phyloP scores from a whole-genome alignment of 345 rosid genomes.

The Boechera divaricarpa region DNA sequence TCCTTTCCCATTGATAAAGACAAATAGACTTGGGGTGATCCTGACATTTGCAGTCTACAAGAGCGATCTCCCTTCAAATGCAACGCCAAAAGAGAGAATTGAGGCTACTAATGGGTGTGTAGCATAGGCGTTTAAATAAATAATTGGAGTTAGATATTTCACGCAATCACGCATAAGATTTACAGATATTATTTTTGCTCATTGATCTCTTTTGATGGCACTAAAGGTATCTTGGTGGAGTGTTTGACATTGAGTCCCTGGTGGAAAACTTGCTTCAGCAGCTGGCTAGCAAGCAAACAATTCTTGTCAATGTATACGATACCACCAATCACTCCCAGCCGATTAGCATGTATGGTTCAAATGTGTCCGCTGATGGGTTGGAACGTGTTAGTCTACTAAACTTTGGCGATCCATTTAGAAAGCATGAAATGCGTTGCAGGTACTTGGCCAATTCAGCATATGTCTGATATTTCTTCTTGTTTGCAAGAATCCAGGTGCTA shows the following conservation, averaged over 20 bases:
- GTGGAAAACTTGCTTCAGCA: conserved; percentile 96
- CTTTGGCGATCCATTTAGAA: conserved; percentile 95
- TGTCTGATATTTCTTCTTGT: conserved; percentile 20
- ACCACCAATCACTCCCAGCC: conserved; percentile 68
- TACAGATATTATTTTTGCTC: conserved; percentile 15
- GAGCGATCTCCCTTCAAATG: conserved; percentile 78
- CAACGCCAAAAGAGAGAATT: conserved; percentile 79
- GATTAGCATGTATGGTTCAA: conserved; percentile 94
- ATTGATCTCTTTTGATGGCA: conserved; percentile 28
- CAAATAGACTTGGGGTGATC: conserved; percentile 93
- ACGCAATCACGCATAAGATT: neutral
- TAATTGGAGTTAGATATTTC: conserved; percentile 1
- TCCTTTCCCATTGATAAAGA: conserved; percentile 86
- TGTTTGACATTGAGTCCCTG: conserved; percentile 86
- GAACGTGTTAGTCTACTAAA: conserved; percentile 70
- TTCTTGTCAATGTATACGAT: conserved; percentile 89
- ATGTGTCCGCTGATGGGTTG: conserved; percentile 61
- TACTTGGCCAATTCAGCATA: conserved; percentile 36
- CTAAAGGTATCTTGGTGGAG: conserved; percentile 91
- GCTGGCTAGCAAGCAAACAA: conserved; percentile 94
- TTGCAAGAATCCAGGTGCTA: conserved; percentile 21
- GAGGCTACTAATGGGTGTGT: conserved; percentile 88
- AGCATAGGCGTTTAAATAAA: conserved; percentile 20
- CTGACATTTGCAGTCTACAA: conserved; percentile 94
- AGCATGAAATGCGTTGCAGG: conserved; percentile 99